Conservation (phyloP, 768 basidiomycete genomes). For the Naganishia randhawae region DNA sequence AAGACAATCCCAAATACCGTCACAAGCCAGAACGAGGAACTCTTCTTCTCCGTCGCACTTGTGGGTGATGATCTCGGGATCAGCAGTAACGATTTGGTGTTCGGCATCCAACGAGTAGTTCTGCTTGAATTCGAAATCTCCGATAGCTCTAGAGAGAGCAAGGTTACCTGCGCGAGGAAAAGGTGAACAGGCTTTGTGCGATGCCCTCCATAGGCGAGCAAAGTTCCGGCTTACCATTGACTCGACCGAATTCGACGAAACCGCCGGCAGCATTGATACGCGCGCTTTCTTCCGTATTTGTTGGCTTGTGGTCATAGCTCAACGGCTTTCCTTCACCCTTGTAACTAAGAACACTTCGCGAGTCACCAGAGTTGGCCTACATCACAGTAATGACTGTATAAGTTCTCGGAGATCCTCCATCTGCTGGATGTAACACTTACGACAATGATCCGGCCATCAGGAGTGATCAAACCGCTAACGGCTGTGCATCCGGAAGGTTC, state of each 20-base stretch:
- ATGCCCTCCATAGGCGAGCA: conserved; percentile 32
- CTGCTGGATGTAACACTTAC: conserved; percentile 31
- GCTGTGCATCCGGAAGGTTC: conserved; percentile 98
- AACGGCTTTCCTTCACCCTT: conserved; percentile 82
- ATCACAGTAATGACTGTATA: neutral
- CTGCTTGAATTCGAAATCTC: conserved; percentile 99
- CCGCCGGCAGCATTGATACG: conserved; percentile 89
- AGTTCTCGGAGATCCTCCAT: neutral
- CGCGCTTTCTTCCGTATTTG: conserved; percentile 79
- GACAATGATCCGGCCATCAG: conserved; percentile 64
- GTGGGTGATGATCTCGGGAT: conserved; percentile 86
- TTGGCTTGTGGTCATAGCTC: conserved; percentile 94
- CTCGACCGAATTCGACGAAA: conserved; percentile 91
- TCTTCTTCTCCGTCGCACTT: conserved; percentile 83
- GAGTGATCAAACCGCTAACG: conserved; percentile 76
- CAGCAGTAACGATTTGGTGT: conserved; percentile 86
- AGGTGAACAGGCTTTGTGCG: neutral
- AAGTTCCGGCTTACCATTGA: conserved; percentile 66
- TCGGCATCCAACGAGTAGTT: conserved; percentile 75
- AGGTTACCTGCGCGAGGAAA: conserved; percentile 69
- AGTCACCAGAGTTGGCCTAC: conserved; percentile 97
- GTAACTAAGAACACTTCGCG: conserved; percentile 77
- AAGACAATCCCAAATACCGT: conserved; percentile 99
- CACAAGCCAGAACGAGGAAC: conserved; percentile 93
- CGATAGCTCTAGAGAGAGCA: conserved; percentile 87